Evolutionary conservation across 768 basidiomycete species (phyloP).

Genomic region (Podaxis sp.): DNA sequence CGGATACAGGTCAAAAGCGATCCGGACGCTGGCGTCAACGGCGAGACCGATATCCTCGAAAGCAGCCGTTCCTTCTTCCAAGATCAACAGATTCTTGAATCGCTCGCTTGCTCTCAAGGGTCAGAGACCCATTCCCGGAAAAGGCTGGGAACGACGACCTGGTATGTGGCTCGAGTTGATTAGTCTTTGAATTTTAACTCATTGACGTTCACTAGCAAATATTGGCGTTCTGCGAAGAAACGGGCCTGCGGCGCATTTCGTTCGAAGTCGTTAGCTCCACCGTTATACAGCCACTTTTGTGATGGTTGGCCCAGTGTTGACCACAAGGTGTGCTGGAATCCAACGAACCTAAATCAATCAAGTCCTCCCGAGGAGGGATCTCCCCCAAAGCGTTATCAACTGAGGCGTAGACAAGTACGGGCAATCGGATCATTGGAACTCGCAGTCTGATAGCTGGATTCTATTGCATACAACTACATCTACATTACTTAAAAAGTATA

Average conservation of each 20-base stretch:
- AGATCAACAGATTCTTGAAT: conserved; percentile 50
- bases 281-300: background rate
- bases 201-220: conserved; percentile 37
- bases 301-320: too few relatives aligned
- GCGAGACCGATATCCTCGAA: conserved; percentile 22
- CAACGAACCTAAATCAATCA: too few relatives aligned
- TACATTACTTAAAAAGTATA: background rate
- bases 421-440: too few relatives aligned
- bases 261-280: conserved; percentile 28
- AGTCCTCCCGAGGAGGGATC: too few relatives aligned
- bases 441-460: too few relatives aligned
- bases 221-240: conserved; percentile 52
- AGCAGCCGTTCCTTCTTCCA: conserved; percentile 47
- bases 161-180: conserved; percentile 36
- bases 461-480: too few relatives aligned
- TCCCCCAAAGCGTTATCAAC: too few relatives aligned
- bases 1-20: conserved; percentile 44
- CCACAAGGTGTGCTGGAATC: too few relatives aligned
- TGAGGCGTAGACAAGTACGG: too few relatives aligned
- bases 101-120: conserved; percentile 49
- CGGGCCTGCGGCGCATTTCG: conserved; percentile 56
- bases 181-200: background rate
- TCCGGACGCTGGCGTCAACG: conserved; percentile 43
- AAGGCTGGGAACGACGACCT: conserved; percentile 58
- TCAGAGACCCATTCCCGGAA: conserved; percentile 29